Evolutionary conservation across 2,329 filamentous ascomycete genomes (phyloP), one percentile per base, ranked within the genome.

Genomic region (Claviceps lovelessii): DNA sequence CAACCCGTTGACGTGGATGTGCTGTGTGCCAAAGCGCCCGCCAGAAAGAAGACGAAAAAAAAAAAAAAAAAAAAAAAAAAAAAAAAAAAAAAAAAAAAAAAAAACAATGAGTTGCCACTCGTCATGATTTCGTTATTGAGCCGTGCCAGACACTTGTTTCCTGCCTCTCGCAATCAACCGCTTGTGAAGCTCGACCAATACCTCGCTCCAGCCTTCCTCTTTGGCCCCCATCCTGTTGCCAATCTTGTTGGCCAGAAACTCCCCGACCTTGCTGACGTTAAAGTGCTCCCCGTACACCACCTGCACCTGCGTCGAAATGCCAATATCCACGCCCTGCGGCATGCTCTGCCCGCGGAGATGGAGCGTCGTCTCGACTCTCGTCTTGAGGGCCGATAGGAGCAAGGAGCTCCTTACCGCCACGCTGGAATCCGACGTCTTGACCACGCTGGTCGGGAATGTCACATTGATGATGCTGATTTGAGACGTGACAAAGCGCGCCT

Each of bases 261-360:
- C 85, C n/a, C 72, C 73, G 73, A 93, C 84, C 68, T 88, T 90
- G 51, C 74, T 78, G 59, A 83, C 80, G 59, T 88, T 87, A 66
- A 90, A 90, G 57, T 79, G 76, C 69, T 91, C 86, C 0, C 88
- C 88, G 65, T 93, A 93, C 2, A 89, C 73, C 1, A 90, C 80
- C 53, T 73, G 75, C 0, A 82, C 85, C 28, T 71, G 72, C 1
- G 77, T 73, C 6, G 69, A 70, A 29, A 86, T 70, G 15, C 68
- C 66, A 41, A 88, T 73, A 1, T 79, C 74, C 11, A 84, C 69
- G 4, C 76, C 74, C n/a, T 73, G 71, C 1, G 70, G 69, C 0
- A 69, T 70, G 51, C 68, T 72, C 10, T 68, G 67, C 2, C 76
- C 71, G 0, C 68, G 71, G 29, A 91, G 67, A 17, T 75, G 74